Base-by-base conservation (phyloP, 2,329 filamentous ascomycete genomes). In the Fusarium tjaetaba region DNA sequence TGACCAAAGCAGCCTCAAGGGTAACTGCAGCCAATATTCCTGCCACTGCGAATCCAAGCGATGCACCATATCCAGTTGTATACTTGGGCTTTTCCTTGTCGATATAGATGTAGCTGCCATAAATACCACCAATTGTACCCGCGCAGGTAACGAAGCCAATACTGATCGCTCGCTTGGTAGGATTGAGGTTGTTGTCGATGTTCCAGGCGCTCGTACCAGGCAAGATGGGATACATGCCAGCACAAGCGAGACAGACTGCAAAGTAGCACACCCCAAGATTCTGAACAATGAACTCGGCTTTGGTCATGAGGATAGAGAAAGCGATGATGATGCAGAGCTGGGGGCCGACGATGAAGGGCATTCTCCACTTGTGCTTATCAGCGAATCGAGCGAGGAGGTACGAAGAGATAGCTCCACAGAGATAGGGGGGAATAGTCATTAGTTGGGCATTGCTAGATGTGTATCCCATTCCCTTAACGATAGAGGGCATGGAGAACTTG, bases 401-500 rank as follows among this genome's bases (percentile, higher is more conserved):
- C 10, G 43, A 78, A n/a, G 68, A 74, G 15, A 77, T 68, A 1
- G 74, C 74, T 22, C 75, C 75, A 4, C 61, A 63, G 20, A 76
- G 55, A 5, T 84, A 85, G 1, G 83, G 82, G 0, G 81, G 81
- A 14, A 82, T 81, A 5, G 80, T 81, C 43, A 80, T 69, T 6
- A 80, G 72, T 30, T 80, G 79, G 0, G 78, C 77, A 2, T 73
- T 76, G 18, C 75, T 73, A 9, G 80, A 80, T 2, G 80, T 79
- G 68, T 80, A 85, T 1, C 84, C 84, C 78, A 85, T 82, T 14
- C 79, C 80, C 36, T 80, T 74, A 49, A 83, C 83, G 45, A 85
- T 84, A 10, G 81, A 78, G 4, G 84, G 79, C 79, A 80, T 80
- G 0, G 77, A 73, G 34, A 80, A 80, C 56, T 80, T 80, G 45